Evolutionary conservation across 2,329 filamentous ascomycete genomes (phyloP).

Genomic region (Pestalotiopsis sp.): DNA sequence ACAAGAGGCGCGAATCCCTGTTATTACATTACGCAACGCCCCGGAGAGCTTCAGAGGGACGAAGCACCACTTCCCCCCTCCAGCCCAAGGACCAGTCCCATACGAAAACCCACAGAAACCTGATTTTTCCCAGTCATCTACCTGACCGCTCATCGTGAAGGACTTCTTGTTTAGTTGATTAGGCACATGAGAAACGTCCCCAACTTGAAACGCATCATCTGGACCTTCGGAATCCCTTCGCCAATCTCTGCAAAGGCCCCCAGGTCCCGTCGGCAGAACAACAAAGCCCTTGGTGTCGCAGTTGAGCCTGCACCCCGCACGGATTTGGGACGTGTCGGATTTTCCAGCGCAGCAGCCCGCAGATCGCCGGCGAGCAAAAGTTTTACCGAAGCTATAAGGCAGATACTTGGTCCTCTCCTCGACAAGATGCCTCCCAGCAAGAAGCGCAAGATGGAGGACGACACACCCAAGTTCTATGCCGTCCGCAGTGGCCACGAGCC

Average conservation of each 20-base stretch:
- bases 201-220: neutral
- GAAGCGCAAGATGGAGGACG: slow-evolving; percentile 51
- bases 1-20: slow-evolving; percentile 8
- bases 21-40: slow-evolving; percentile 6
- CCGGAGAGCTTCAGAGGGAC: slow-evolving; percentile 1
- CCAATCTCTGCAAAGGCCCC: neutral
- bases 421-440: slow-evolving; percentile 30
- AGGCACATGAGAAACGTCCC: slow-evolving; percentile 7
- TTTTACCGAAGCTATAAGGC: neutral
- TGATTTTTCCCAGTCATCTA: neutral
- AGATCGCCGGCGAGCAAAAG: neutral
- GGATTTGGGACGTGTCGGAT: neutral
- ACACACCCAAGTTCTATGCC: slow-evolving; percentile 62
- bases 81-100: neutral
- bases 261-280: neutral
- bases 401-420: neutral
- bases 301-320: slow-evolving; percentile 3
- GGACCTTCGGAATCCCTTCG: neutral
- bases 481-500: slow-evolving; percentile 59
- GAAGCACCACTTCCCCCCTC: neutral
- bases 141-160: neutral
- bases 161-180: neutral
- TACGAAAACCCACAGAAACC: neutral
- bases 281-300: slow-evolving; percentile 9
- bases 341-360: slow-evolving; percentile 2